phyloP scores from a whole-genome alignment of 495 filamentous ascomycete genomes.

The Tuber indicum region DNA sequence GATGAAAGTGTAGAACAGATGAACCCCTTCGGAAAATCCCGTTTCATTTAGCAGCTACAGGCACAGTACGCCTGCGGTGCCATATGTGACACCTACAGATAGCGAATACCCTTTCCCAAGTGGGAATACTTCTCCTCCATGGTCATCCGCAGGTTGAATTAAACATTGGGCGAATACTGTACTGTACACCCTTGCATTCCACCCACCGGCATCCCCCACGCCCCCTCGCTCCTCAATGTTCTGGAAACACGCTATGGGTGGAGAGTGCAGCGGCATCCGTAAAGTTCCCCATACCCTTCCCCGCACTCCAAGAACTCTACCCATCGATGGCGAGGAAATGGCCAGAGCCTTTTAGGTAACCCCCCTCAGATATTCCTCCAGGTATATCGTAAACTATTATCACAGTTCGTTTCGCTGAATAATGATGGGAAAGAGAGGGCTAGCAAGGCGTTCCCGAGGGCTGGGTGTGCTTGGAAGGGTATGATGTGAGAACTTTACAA shows the following conservation, averaged over 20 bases:
- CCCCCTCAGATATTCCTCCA: no score
- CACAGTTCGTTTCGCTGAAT: no score
- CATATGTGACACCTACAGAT: neutral
- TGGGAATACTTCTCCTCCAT: neutral
- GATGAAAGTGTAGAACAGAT: neutral
- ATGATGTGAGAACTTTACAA: no score
- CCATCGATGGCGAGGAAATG: no score
- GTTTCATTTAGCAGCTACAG: neutral
- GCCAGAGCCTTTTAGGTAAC: no score
- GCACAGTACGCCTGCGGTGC: neutral
- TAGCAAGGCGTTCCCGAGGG: no score
- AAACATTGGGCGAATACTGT: neutral
- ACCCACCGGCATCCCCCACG: neutral
- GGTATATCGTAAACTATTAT: no score
- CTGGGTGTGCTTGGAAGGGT: no score
- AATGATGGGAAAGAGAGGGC: no score
- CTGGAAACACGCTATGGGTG: neutral
- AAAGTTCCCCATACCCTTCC: no score
- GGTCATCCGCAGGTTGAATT: neutral
- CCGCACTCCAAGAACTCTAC: no score
- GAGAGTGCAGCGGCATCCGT: no score
- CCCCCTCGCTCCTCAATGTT: neutral
- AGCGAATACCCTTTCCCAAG: neutral
- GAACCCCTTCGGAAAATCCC: neutral
- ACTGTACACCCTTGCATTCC: neutral